These are phyloP conservation scores for Aspergillus mulundensis DNA, from an alignment of 495 filamentous ascomycete genomes.

Conservation along the genomic window DNA sequence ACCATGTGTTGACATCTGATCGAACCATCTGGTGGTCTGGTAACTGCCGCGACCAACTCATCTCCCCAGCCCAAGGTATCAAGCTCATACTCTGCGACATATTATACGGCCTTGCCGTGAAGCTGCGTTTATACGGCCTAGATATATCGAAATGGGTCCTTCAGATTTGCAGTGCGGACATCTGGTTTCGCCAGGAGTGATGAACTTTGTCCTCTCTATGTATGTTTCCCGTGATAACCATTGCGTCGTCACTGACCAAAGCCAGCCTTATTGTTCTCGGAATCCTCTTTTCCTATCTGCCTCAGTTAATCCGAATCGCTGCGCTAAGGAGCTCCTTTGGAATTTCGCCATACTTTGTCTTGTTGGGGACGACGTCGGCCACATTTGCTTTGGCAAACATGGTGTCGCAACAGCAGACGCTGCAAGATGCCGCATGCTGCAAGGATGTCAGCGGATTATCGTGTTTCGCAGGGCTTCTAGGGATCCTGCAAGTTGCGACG, in stretches of 20 bases:
- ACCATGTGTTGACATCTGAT: conserved; percentile 6
- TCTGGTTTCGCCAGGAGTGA: conserved; percentile 45
- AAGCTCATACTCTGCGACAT: background rate
- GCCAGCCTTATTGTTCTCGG: conserved; percentile 79
- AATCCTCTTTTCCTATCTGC: conserved; percentile 89
- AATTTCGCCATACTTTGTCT: conserved; percentile 88
- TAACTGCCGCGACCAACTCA: conserved; percentile 7
- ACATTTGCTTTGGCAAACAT: conserved; percentile 90
- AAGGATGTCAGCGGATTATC: conserved; percentile 71
- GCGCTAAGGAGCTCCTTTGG: conserved; percentile 84
- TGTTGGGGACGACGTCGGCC: conserved; percentile 83
- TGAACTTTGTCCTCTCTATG: conserved; percentile 62
- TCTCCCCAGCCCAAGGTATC: background rate
- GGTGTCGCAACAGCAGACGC: conserved; percentile 71
- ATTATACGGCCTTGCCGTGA: background rate
- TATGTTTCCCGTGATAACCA: conserved; percentile 25
- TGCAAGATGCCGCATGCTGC: conserved; percentile 79
- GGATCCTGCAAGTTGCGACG: conserved; percentile 81
- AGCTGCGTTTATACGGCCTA: background rate
- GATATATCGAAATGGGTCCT: conserved; percentile 22
- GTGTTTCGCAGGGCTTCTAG: conserved; percentile 78
- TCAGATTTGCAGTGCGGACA: conserved; percentile 32
- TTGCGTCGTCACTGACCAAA: background rate
- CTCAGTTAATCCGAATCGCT: conserved; percentile 91
- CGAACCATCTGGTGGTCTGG: conserved; percentile 8